Evolutionary conservation across 2,329 filamentous ascomycete species (phyloP).

Genomic region (Aschersonia sp.): DNA sequence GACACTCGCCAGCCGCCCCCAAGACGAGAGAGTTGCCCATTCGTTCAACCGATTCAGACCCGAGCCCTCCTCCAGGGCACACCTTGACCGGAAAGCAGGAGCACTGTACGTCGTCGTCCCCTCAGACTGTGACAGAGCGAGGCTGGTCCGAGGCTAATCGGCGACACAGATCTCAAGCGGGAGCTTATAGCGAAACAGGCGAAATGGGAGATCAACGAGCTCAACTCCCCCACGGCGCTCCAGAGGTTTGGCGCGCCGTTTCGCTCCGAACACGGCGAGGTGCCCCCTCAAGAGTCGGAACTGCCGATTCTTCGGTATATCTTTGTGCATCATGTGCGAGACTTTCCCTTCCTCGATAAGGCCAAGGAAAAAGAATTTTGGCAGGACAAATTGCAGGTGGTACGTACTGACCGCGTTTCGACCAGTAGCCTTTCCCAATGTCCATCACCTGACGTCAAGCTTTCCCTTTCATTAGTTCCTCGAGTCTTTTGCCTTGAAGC

Average conservation of each 20-base stretch:
- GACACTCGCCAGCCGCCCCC: slow-evolving; percentile 2
- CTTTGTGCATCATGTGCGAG: slow-evolving; percentile 93
- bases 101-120: slow-evolving; percentile 52
- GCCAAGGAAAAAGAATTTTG: slow-evolving; percentile 98
- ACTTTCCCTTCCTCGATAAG: slow-evolving; percentile 95
- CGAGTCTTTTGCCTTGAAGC: slow-evolving; percentile 92
- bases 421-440: not conserved
- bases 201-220: slow-evolving; percentile 75
- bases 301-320: slow-evolving; percentile 89
- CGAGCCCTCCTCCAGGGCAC: slow-evolving; percentile 26
- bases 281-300: slow-evolving; percentile 85
- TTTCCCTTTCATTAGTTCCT: slow-evolving; percentile 49
- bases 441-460: not conserved
- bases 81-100: slow-evolving; percentile 88
- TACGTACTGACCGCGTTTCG: slow-evolving; percentile 29
- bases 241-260: slow-evolving; percentile 94
- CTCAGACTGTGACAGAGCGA: too few relatives aligned
- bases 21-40: slow-evolving; percentile 13
- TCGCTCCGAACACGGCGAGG: slow-evolving; percentile 80
- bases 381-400: slow-evolving; percentile 94
- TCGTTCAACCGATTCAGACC: slow-evolving; percentile 13
- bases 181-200: slow-evolving; percentile 88
- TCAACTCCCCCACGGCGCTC: slow-evolving; percentile 87
- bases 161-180: slow-evolving; percentile 67
- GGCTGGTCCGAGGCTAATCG: not conserved